Evolutionary conservation across 106 monocot genomes (phyloP).

Genomic region (Vanilla planifolia): DNA sequence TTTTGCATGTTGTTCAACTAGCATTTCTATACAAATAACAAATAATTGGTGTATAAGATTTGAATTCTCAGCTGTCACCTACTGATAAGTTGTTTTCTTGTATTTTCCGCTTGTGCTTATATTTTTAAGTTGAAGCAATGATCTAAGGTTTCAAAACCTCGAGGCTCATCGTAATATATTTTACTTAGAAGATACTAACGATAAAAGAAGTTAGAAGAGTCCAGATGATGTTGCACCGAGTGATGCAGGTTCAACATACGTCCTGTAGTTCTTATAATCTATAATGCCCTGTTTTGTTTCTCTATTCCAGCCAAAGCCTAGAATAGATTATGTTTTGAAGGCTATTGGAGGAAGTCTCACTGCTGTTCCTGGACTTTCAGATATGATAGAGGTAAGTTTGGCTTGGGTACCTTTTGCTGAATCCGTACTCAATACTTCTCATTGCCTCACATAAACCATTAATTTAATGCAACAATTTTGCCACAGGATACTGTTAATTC

Average conservation of each 20-base stretch:
- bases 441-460: not conserved
- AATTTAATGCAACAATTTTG: not conserved
- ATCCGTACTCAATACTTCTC: not conserved
- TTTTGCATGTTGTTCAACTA: too few relatives aligned
- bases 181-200: not conserved
- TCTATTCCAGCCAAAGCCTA: slow-evolving; percentile 75
- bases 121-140: not conserved
- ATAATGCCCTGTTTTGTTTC: not conserved
- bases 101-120: too few relatives aligned
- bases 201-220: not conserved
- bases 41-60: too few relatives aligned
- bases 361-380: slow-evolving; percentile 73
- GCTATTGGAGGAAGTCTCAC: slow-evolving; percentile 90
- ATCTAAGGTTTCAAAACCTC: too few relatives aligned
- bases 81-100: too few relatives aligned
- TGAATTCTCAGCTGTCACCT: too few relatives aligned
- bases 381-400: slow-evolving; percentile 82
- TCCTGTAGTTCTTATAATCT: not conserved
- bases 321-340: slow-evolving; percentile 78
- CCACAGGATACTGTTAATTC: slow-evolving; percentile 54
- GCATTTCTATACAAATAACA: too few relatives aligned
- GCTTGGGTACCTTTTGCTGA: not conserved
- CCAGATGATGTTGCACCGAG: not conserved
- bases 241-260: not conserved
- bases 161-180: too few relatives aligned